These are phyloP conservation scores for Kuraishia piskuri DNA, from an alignment of 805 yeast species.

Conservation along the genomic window DNA sequence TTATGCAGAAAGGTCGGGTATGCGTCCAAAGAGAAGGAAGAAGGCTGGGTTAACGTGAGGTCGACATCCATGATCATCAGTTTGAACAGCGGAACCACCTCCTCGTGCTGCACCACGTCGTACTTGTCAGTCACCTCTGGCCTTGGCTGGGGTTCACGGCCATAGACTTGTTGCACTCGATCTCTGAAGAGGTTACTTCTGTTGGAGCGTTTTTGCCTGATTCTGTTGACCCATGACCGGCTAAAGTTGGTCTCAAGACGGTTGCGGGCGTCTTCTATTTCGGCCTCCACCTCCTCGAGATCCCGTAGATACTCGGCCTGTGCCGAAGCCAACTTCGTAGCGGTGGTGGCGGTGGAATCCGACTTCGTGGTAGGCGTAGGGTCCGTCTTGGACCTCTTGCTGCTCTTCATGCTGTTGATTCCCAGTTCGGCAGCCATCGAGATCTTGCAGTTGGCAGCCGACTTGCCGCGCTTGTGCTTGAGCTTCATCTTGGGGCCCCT, in stretches of 20 bases:
- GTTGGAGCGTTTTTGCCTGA: conserved; percentile 6
- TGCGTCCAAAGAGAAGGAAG: conserved; percentile 35
- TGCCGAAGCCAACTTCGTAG: background rate
- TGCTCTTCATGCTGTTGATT: background rate
- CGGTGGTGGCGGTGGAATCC: background rate
- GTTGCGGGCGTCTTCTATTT: conserved; percentile 15
- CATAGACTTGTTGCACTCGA: conserved; percentile 6
- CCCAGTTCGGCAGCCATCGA: background rate
- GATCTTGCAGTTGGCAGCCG: background rate
- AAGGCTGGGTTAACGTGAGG: conserved; percentile 39
- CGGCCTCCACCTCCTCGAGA: conserved; percentile 13
- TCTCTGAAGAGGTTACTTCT: background rate
- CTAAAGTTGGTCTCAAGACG: conserved; percentile 19
- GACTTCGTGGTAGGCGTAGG: background rate
- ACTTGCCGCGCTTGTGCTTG: background rate
- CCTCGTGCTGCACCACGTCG: conserved; percentile 18
- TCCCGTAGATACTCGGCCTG: background rate
- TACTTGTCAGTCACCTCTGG: conserved; percentile 16
- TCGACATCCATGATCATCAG: conserved; percentile 39
- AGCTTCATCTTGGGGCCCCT: background rate
- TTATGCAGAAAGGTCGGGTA: conserved; percentile 56
- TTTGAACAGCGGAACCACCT: conserved; percentile 46
- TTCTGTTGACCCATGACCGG: conserved; percentile 22
- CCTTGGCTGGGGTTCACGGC: conserved; percentile 19
- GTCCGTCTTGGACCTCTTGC: background rate